Base-by-base conservation (phyloP, 257 asterid species). In the Solanum gandarillasii region DNA sequence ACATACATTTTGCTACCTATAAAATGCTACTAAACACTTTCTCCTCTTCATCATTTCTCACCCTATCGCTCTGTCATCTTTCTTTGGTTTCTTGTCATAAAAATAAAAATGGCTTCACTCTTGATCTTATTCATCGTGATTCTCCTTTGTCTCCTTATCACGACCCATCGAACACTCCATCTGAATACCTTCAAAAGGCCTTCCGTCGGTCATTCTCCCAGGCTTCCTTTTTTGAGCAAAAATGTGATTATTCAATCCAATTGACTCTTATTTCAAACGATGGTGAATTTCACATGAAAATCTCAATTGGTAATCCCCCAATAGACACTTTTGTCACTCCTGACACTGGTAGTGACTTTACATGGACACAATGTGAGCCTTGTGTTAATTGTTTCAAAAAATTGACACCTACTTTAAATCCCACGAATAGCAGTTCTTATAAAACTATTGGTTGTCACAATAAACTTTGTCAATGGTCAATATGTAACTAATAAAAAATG, bases 121-220 rank as follows among this genome's bases (percentile, higher is more conserved):
- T 89, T 8, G 91, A 91, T 83, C 84, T 95, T 6, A 86, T 93
- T 76, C 95, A 91, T 12, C 95, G 93, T 0, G 95, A 94, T 55
- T 87, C 93, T 9, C 88, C 91, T 5, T 58, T 12, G 9, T 90
- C 94, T 5, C 96, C 96, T 7, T 55, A 52, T n/a, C 87, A 90
- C 83, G 14, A 87, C 35, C 31, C 71, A 23, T 62, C 31, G 0
- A n/a, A 4, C 31, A n/a, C 31, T 62, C 90, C 93, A 9, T 78
- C 91, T 10, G 90, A 90, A 5, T 85, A 89, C 39, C 85, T 92
- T 0, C 67, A 70, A 9, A 25, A 21, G 0, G 90, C 93, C 6
- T 82, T 89, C 7, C 58, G 71, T 7, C 93, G 95, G 2, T 93
- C 96, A 0, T 62, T 91, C 38, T 79, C 93, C 0, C 93, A 97